Evolutionary conservation across 2,329 filamentous ascomycete genomes (phyloP).

Genomic region (Sporothrix sp.): DNA sequence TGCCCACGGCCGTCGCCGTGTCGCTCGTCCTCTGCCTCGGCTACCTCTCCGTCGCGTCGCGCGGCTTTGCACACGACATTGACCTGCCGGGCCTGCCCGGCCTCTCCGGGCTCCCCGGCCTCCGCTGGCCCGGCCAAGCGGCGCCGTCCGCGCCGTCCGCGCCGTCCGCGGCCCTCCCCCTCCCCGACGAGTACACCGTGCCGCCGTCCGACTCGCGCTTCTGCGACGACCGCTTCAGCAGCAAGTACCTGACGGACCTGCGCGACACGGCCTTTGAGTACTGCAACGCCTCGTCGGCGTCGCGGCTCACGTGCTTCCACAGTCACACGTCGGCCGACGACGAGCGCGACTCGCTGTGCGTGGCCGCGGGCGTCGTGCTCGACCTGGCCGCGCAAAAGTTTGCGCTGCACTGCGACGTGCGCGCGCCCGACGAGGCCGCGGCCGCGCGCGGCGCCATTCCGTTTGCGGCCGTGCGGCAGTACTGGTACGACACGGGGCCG

Average conservation of each 20-base stretch:
- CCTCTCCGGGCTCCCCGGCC: too few relatives aligned
- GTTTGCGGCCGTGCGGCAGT: constrained; percentile 1
- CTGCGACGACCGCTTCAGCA: constrained; percentile 14
- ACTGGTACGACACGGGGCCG: constrained; percentile 17
- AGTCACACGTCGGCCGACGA: not conserved
- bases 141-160: not conserved
- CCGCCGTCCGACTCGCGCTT: not conserved
- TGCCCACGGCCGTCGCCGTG: not conserved
- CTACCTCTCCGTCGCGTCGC: constrained; percentile 2
- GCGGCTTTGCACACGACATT: not conserved
- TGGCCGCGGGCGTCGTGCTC: constrained; percentile 6
- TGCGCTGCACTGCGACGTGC: constrained; percentile 9
- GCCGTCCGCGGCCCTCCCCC: not conserved
- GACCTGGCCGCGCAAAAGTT: constrained; percentile 5
- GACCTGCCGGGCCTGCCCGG: too few relatives aligned
- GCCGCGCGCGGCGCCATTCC: constrained; percentile 6
- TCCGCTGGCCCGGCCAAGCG: too few relatives aligned
- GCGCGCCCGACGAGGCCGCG: not conserved
- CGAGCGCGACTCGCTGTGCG: constrained; percentile 14
- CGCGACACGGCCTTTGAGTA: constrained; percentile 12
- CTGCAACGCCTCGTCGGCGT: constrained; percentile 6
- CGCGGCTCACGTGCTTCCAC: constrained; percentile 17
- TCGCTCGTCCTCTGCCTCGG: constrained; percentile 2
- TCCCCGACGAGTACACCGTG: constrained; percentile 10
- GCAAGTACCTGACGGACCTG: constrained; percentile 13